phyloP scores from a whole-genome alignment of 2,329 filamentous ascomycete genomes.

The Lecanicillium sp. region DNA sequence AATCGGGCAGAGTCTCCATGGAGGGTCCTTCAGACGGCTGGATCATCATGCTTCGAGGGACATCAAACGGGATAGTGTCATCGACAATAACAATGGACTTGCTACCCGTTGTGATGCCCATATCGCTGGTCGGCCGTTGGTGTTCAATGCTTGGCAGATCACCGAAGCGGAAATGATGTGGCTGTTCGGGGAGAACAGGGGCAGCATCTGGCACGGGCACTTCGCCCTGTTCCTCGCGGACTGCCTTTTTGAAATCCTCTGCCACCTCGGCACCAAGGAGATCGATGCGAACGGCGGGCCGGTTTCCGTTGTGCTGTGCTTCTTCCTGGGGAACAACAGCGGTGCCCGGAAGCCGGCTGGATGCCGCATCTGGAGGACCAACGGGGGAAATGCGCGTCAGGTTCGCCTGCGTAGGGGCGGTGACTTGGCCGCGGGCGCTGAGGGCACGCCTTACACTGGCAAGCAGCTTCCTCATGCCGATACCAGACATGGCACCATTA shows the following conservation, averaged over 20 bases:
- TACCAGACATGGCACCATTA: conserved; percentile 57
- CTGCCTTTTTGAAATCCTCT: conserved; percentile 71
- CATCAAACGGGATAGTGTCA: conserved; percentile 47
- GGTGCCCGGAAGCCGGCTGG: conserved; percentile 53
- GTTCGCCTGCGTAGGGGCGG: conserved; percentile 40
- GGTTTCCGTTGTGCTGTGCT: conserved; percentile 36
- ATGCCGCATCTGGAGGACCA: conserved; percentile 47
- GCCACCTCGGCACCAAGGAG: conserved; percentile 71
- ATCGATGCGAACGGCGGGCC: conserved; percentile 65
- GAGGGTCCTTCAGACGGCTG: conserved; percentile 40
- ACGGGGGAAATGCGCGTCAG: conserved; percentile 43
- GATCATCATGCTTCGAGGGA: conserved; percentile 47
- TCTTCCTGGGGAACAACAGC: conserved; percentile 53
- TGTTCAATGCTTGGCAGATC: conserved; percentile 26
- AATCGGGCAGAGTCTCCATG: conserved; percentile 48
- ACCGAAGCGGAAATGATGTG: conserved; percentile 33
- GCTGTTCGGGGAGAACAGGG: conserved; percentile 32
- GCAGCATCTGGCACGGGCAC: conserved; percentile 20
- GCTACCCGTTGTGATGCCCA: conserved; percentile 69
- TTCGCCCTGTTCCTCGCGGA: conserved; percentile 52
- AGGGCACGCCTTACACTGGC: conserved; percentile 79
- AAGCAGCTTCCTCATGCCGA: conserved; percentile 79
- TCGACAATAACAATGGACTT: conserved; percentile 88
- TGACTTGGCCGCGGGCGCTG: conserved; percentile 50
- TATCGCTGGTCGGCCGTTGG: conserved; percentile 44